Base-by-base conservation (phyloP, 78 protist species). In the Dictyostelium discoideum region DNA sequence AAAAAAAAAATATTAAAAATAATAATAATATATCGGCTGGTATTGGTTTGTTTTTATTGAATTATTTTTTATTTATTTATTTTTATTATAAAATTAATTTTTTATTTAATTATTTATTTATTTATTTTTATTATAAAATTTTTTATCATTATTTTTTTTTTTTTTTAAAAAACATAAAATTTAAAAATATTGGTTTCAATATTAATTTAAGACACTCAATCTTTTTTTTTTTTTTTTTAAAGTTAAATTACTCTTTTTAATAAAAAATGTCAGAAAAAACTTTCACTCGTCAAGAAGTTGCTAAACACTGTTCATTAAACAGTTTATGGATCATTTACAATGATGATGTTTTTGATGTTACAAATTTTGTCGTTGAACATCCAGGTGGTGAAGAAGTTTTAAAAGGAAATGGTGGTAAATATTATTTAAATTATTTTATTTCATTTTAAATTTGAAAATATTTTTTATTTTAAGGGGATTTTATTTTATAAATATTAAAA, bases 311-410 rank as follows among this genome's bases (percentile, higher is more conserved):
- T 86, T 92, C 93, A 22, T 63, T 85, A 60, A 42, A 69, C 5
- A 97, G 96, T 76, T 84, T 87, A 63, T 97, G 98, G 98, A 26
- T 97, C 24, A 73, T 96, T 26, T 87, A 96, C 39, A 80, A 93
- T 6, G 94, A 92, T 40, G 92, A 96, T 24, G 97, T 96, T 37
- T 97, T 46, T 86, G 97, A 97, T 86, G 85, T 97, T 50, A 86
- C 98, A 2, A 94, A 96, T 39, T 97, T 96, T 79, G 85, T 92
- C 50, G 96, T 92, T 13, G 97, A 90, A 16, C 97, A 96, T 85
- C 97, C 97, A 78, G 97, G 97, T 83, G 97, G 97, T 85, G 97
- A 96, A 42, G 96, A 96, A 40, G 97, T 96, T 26, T 85, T 96
- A 84, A 67, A 86, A 57, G 97, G 78, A 18, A 89, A 57, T 42